Evolutionary conservation across 768 basidiomycete species (phyloP).

Genomic region (Termitomyces sp.): DNA sequence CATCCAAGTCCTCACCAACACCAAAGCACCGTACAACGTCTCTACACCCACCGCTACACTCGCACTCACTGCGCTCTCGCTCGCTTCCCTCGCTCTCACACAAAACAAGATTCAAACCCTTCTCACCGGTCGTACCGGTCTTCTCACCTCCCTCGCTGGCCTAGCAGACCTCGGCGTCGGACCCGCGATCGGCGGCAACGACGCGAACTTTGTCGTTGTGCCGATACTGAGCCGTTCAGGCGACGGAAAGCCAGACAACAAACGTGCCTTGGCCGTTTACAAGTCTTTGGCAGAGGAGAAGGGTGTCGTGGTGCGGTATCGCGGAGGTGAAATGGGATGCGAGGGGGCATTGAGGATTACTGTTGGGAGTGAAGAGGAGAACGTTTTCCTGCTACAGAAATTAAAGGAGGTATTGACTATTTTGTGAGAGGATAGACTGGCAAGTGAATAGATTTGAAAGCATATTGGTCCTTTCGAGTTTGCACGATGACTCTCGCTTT

Average conservation of each 20-base stretch:
- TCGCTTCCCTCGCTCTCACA: conserved; percentile 59
- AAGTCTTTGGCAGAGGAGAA: conserved; percentile 77
- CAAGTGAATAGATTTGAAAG: background rate
- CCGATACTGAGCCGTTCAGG: conserved; percentile 53
- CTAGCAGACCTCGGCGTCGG: conserved; percentile 50
- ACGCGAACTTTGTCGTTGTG: conserved; percentile 89
- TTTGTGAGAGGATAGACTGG: conserved; percentile 13
- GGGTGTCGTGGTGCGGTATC: conserved; percentile 86
- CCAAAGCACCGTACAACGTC: conserved; percentile 98
- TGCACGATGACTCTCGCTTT: background rate
- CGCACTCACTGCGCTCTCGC: conserved; percentile 73
- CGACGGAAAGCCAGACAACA: conserved; percentile 47
- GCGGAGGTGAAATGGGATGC: conserved; percentile 85
- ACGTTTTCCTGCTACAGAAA: conserved; percentile 48
- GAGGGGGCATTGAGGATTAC: conserved; percentile 85
- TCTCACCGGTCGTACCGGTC: conserved; percentile 45
- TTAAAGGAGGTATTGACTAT: conserved; percentile 42
- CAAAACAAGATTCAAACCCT: conserved; percentile 57
- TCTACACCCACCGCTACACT: conserved; percentile 85
- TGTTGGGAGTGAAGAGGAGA: conserved; percentile 82
- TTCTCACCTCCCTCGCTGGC: conserved; percentile 45
- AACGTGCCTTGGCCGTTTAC: conserved; percentile 62
- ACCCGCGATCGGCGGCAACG: conserved; percentile 65
- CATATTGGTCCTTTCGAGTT: background rate
- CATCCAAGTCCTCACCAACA: conserved; percentile 87